These are phyloP conservation scores for Saccharomyces eubayanus DNA, from an alignment of 805 yeast species.

Conservation along the genomic window DNA sequence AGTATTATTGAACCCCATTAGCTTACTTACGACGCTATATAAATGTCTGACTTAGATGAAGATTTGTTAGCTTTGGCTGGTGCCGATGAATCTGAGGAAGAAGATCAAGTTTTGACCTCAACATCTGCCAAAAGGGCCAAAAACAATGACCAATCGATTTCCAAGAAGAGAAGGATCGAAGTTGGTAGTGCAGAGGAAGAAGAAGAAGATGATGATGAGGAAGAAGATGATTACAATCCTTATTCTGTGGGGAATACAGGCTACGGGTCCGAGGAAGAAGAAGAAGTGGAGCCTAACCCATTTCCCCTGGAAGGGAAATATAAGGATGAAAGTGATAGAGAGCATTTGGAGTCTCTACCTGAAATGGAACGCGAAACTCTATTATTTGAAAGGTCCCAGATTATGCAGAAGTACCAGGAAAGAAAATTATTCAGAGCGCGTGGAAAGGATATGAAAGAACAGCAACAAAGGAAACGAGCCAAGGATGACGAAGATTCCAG, in stretches of 20 bases:
- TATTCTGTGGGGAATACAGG: constrained; percentile 18
- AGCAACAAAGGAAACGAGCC: constrained; percentile 22
- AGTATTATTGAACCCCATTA: neutral
- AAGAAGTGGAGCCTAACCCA: constrained; percentile 50
- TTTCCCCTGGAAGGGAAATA: constrained; percentile 91
- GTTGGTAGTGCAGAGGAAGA: constrained; percentile 26
- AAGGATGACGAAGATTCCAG: constrained; percentile 11
- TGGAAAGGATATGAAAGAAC: constrained; percentile 41
- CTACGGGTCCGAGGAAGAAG: constrained; percentile 31
- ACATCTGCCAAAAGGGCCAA: constrained; percentile 21
- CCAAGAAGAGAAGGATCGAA: constrained; percentile 31
- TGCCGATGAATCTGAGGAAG: constrained; percentile 43
- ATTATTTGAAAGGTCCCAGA: constrained; percentile 86
- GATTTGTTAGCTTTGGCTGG: constrained; percentile 96
- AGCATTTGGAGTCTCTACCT: constrained; percentile 56
- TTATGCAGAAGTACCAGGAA: constrained; percentile 81
- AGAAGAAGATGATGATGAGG: constrained; percentile 35
- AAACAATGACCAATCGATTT: constrained; percentile 22
- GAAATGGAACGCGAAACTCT: constrained; percentile 90
- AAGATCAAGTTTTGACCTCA: constrained; percentile 29
- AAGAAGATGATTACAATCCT: constrained; percentile 37
- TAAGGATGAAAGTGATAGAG: constrained; percentile 73
- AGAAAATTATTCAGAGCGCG: constrained; percentile 76
- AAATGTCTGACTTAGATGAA: constrained; percentile 84
- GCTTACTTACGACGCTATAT: neutral